Evolutionary conservation across 305 asterid species (phyloP).

Genomic region (Fraxinus greggii): DNA sequence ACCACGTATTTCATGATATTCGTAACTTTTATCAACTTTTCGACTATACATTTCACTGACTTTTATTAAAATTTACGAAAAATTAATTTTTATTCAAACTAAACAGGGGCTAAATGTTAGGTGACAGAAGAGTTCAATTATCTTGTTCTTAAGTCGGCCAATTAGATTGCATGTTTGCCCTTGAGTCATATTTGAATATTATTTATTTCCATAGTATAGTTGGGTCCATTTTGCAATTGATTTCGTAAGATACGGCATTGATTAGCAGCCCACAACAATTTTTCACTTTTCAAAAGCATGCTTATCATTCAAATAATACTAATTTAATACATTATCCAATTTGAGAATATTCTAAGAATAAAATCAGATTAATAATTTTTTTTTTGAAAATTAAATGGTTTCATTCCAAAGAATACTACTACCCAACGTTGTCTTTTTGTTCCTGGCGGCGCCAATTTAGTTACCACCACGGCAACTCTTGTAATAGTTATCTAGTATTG

Average conservation of each 20-base stretch:
- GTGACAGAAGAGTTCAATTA: too few species aligned
- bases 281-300: neutral
- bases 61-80: too few species aligned
- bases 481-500: neutral
- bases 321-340: neutral
- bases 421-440: slow-evolving; percentile 18
- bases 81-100: too few species aligned
- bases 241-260: neutral
- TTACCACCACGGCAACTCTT: slow-evolving; percentile 36
- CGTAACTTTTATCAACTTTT: too few species aligned
- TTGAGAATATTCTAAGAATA: slow-evolving; percentile 23
- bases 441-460: neutral
- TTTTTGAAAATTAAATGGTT: neutral
- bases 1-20: too few species aligned
- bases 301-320: neutral
- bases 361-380: neutral
- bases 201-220: neutral
- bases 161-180: neutral
- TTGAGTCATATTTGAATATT: neutral
- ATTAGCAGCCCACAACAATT: neutral
- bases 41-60: too few species aligned
- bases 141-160: neutral
- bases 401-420: slow-evolving; percentile 27
- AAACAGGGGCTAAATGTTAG: too few species aligned
- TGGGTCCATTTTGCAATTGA: neutral